Evolutionary conservation across 2,329 filamentous ascomycete species (phyloP), one percentile per base, ranked within the genome.

Genomic region (Exutisphaerella laricina): DNA sequence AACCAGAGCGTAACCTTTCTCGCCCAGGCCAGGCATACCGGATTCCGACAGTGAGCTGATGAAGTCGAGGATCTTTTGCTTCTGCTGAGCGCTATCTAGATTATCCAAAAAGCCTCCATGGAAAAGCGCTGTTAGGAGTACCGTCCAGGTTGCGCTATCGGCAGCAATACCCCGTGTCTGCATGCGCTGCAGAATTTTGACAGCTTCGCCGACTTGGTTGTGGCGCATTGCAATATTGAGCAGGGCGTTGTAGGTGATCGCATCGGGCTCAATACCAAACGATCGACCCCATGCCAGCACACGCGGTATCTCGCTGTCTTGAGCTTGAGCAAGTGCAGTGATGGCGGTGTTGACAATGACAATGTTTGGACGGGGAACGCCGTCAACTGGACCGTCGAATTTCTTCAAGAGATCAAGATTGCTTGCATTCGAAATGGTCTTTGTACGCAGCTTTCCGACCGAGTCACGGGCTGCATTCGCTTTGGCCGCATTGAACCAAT

Each of bases 271-370:
- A 18, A 66, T 55, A 30, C 50, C 55, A 38, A 63, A 64, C 6
- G 49, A 44, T 2, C 56, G 53, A 14, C 66, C 70, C 66, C 68
- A 73, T 4, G 55, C 57, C 3, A 88, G 68, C 6, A 85, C 67
- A 13, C 69, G 65, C 18, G 71, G 66, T 14, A 79, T 78, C 3
- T 70, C 67, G 63, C 70, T 59, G 49, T 77, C 71, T 34, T 64
- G 55, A n/a, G 63, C 60, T 3, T 65, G 66, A 5, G 85, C 65
- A 10, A 90, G 66, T 2, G 77, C 80, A n/a, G 72, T 71, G 37
- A 90, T 70, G 8, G 79, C 80, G 5, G 82, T 78, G 58, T 92
- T 90, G 64, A 92, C 69, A 1, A 80, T 75, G 42, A 73, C 74
- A 34, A 82, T 77, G 9, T 68, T 74, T 1, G 84, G 85, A 49